A percentile compares a stretch with the other conserved stretches of the same genome.
Conservation (phyloP, 176 grass and related monocot genomes). For the Oryza meridionalis region DNA sequence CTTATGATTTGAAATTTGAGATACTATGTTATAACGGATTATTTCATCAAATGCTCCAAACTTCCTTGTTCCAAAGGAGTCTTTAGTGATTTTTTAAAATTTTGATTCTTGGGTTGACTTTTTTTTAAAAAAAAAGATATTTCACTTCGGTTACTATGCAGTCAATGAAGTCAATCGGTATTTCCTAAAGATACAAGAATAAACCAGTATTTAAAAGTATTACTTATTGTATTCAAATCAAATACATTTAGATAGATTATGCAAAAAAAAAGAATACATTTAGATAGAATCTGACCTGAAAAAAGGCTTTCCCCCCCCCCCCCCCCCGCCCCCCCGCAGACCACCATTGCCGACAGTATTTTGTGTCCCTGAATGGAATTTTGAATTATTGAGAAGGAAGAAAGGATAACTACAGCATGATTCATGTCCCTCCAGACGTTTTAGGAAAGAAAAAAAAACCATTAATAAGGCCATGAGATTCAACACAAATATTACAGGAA, state of each 20-base stretch:
- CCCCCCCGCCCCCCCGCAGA: no score
- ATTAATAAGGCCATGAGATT: background rate
- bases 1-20: background rate
- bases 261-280: no score
- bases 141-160: no score
- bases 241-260: no score
- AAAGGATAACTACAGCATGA: background rate
- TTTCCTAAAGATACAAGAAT: background rate
- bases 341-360: no score
- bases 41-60: no score
- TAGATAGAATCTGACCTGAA: no score
- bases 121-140: no score
- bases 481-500: background rate
- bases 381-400: background rate
- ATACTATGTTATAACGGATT: no score
- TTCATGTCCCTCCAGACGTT: background rate
- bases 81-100: background rate
- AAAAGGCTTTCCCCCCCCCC: no score
- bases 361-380: background rate
- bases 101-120: background rate
- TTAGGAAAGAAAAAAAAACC: background rate
- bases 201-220: background rate
- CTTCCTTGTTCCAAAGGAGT: no score
- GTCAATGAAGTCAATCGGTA: no score
- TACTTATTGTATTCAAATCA: background rate